Percentiles rank a stretch among this genome's conserved stretches.
These are phyloP conservation scores for Moniliella sp. DNA, from an alignment of 1,284 basidiomycete species.

Conservation along the genomic window DNA sequence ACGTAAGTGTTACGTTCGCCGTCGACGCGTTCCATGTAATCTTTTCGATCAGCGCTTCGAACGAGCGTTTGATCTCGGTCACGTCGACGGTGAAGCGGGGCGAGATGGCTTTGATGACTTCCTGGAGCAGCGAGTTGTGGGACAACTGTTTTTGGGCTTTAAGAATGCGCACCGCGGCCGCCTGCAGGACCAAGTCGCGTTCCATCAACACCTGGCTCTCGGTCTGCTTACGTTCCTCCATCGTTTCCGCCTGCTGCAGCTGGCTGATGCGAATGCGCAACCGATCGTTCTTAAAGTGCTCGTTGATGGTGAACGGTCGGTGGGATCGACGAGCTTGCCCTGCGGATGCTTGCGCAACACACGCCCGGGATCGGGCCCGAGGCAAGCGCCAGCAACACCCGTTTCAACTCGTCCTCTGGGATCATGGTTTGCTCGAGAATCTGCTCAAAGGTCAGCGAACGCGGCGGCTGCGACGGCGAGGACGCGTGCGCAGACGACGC, in stretches of 20 bases:
- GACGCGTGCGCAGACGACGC: too few species aligned
- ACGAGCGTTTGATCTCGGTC: conserved; percentile 28
- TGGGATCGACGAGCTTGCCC: conserved; percentile 56
- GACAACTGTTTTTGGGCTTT: conserved; percentile 27
- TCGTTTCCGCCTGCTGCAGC: conserved; percentile 76
- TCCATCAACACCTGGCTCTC: conserved; percentile 66
- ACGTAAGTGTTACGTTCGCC: conserved; percentile 21
- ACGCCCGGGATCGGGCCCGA: conserved; percentile 56
- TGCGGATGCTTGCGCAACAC: conserved; percentile 61
- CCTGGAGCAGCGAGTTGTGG: conserved; percentile 21
- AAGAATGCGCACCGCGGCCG: conserved; percentile 46
- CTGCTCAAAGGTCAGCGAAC: conserved; percentile 36
- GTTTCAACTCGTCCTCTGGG: conserved; percentile 43
- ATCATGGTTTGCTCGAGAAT: conserved; percentile 53
- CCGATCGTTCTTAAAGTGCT: conserved; percentile 56
- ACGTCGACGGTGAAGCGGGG: conserved; percentile 19
- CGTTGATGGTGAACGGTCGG: conserved; percentile 64
- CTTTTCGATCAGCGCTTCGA: conserved; percentile 7
- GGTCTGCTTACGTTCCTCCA: conserved; percentile 67
- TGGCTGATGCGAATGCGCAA: conserved; percentile 78
- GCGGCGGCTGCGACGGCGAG: too few species aligned
- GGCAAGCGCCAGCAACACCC: conserved; percentile 74
- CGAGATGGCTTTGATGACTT: conserved; percentile 25
- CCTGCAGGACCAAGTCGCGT: conserved; percentile 63
- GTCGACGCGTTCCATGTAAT: conserved; percentile 28